Conservation (phyloP, 805 yeast species). For the Saturnispora hagleri region DNA sequence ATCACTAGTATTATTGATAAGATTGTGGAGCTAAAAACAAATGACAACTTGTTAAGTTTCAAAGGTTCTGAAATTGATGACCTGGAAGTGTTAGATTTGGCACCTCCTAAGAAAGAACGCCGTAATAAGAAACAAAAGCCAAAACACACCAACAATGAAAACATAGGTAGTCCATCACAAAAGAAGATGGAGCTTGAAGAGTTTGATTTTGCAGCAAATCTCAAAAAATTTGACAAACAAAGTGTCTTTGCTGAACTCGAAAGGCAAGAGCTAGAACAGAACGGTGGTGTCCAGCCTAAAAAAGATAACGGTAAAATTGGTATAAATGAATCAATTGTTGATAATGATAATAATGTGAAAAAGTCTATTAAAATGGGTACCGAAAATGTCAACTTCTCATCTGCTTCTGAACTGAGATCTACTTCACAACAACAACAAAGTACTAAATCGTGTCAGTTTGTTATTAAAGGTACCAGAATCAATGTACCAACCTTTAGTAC, state of each 20-base stretch:
- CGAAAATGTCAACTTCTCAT: not conserved
- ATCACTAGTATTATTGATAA: constrained; percentile 19
- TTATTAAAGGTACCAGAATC: not conserved
- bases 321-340: constrained; percentile 58
- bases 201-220: constrained; percentile 77
- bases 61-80: constrained; percentile 39
- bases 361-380: not conserved
- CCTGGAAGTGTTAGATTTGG: constrained; percentile 48
- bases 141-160: not conserved
- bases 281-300: constrained; percentile 39
- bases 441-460: not conserved
- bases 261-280: constrained; percentile 46
- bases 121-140: constrained; percentile 13
- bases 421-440: not conserved
- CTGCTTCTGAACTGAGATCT: not conserved
- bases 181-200: constrained; percentile 45
- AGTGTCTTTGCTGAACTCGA: constrained; percentile 72
- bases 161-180: constrained; percentile 11
- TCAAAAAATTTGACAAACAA: constrained; percentile 73
- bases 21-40: constrained; percentile 19
- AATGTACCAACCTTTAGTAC: constrained; percentile 60
- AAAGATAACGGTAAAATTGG: constrained; percentile 57
- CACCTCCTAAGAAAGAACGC: constrained; percentile 26
- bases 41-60: not conserved
- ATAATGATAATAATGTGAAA: not conserved